Conservation (phyloP, 106 monocot species). For the Dioscorea zingiberensis region DNA sequence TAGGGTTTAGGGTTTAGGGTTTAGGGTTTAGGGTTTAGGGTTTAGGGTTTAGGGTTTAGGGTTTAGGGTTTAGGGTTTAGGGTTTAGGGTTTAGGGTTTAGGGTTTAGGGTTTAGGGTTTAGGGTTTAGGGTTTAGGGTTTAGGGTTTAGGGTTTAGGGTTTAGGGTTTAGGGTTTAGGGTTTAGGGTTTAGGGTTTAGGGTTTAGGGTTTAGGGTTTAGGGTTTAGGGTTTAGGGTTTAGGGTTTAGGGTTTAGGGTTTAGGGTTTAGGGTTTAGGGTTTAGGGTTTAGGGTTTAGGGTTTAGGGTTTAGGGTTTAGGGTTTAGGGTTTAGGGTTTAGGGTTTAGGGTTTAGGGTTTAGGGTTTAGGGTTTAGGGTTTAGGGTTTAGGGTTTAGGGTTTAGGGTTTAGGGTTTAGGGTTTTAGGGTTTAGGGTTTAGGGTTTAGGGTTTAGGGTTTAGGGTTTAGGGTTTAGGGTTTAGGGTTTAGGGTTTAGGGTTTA, state of each 20-base stretch:
- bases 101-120: conserved; percentile 12
- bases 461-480: neutral
- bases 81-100: conserved; percentile 12
- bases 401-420: conserved; percentile 6
- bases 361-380: conserved; percentile 5
- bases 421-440: neutral
- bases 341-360: conserved; percentile 8
- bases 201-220: conserved; percentile 6
- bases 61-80: conserved; percentile 9
- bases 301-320: conserved; percentile 4
- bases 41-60: conserved; percentile 12
- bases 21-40: conserved; percentile 15
- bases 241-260: conserved; percentile 12
- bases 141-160: conserved; percentile 11
- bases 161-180: conserved; percentile 15
- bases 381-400: conserved; percentile 2
- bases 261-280: conserved; percentile 5
- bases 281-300: conserved; percentile 2
- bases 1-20: conserved; percentile 14
- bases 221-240: conserved; percentile 5
- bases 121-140: conserved; percentile 6
- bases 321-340: conserved; percentile 12
- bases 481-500: neutral
- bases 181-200: conserved; percentile 13
- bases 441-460: neutral